These are phyloP conservation scores for Phytophthora macrochlamydospora DNA, from an alignment of 352 stramenopile genomes.

Conservation along the genomic window DNA sequence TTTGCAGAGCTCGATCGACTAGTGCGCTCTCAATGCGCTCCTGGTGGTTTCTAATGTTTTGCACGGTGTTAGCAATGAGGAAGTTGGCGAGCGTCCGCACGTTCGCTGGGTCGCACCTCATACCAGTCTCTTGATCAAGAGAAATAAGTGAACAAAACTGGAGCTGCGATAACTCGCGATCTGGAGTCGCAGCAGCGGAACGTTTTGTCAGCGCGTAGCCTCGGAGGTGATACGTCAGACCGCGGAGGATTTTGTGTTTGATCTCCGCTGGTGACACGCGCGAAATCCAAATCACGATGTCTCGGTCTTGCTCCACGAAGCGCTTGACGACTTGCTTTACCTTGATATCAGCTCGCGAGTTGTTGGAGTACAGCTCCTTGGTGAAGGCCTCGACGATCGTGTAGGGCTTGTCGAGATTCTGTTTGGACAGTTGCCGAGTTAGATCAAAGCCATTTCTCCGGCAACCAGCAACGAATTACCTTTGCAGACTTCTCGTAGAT, in stretches of 20 bases:
- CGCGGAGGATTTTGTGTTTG: conserved; percentile 39
- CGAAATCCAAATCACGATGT: conserved; percentile 64
- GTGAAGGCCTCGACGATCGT: conserved; percentile 64
- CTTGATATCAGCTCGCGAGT: conserved; percentile 48
- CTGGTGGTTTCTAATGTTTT: conserved; percentile 42
- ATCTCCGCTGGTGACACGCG: conserved; percentile 63
- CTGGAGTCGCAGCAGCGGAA: conserved; percentile 28
- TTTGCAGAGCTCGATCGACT: conserved; percentile 22
- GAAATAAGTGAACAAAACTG: conserved; percentile 60
- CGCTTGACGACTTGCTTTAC: conserved; percentile 60
- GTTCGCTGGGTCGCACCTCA: conserved; percentile 24
- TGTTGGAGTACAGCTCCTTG: conserved; percentile 57
- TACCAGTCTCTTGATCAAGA: conserved; percentile 41
- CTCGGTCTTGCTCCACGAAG: conserved; percentile 58
- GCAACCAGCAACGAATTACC: conserved; percentile 2
- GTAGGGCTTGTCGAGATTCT: conserved; percentile 44
- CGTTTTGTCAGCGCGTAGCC: conserved; percentile 64
- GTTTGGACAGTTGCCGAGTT: conserved; percentile 3
- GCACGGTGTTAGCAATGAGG: conserved; percentile 39
- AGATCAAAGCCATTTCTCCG: background rate
- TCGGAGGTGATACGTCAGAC: conserved; percentile 45
- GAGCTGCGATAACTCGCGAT: conserved; percentile 44
- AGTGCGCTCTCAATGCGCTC: conserved; percentile 53
- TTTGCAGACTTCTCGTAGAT: conserved; percentile 37
- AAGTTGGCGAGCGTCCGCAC: conserved; percentile 49